phyloP scores from a whole-genome alignment of 2,329 filamentous ascomycete genomes.

The Alternaria rosae region DNA sequence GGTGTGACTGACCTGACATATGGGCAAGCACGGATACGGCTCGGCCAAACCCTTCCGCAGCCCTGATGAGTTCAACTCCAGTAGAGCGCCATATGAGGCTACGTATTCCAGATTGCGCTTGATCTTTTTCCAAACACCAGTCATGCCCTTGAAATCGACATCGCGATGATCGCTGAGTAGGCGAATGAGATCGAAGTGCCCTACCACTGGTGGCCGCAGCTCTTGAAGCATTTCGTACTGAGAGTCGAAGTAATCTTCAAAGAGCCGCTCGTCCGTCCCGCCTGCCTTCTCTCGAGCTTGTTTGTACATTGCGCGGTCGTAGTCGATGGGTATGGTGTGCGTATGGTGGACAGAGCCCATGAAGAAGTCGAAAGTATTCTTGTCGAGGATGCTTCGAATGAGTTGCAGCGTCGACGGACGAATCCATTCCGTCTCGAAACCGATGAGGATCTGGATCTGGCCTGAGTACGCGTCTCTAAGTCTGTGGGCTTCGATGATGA shows the following conservation, averaged over 20 bases:
- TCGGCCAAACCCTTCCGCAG: constrained; percentile 89
- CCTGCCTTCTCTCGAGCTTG: constrained; percentile 64
- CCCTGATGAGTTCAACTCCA: constrained; percentile 90
- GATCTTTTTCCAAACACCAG: constrained; percentile 75
- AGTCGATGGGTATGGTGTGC: constrained; percentile 87
- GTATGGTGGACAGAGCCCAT: constrained; percentile 94
- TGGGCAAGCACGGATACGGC: constrained; percentile 82
- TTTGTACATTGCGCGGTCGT: constrained; percentile 72
- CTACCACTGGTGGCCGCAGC: constrained; percentile 79
- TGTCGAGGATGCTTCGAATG: constrained; percentile 65
- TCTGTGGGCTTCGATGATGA: constrained; percentile 76
- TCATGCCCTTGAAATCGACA: constrained; percentile 65
- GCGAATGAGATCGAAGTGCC: constrained; percentile 92
- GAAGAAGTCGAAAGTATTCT: constrained; percentile 82
- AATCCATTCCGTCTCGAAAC: constrained; percentile 95
- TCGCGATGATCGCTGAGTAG: constrained; percentile 76
- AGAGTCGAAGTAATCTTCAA: constrained; percentile 84
- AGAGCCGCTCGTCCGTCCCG: constrained; percentile 69
- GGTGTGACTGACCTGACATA: constrained; percentile 72
- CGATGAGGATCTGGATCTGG: constrained; percentile 81
- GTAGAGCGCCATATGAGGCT: constrained; percentile 75
- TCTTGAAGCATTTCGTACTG: constrained; percentile 81
- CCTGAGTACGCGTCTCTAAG: constrained; percentile 73
- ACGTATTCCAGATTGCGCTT: constrained; percentile 77
- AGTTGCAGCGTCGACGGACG: constrained; percentile 69